A percentile compares a stretch with the other conserved stretches of the same genome.
Evolutionary conservation across 1,284 basidiomycete genomes (phyloP).

Genomic region (Neotropicomus parvogracilis): DNA sequence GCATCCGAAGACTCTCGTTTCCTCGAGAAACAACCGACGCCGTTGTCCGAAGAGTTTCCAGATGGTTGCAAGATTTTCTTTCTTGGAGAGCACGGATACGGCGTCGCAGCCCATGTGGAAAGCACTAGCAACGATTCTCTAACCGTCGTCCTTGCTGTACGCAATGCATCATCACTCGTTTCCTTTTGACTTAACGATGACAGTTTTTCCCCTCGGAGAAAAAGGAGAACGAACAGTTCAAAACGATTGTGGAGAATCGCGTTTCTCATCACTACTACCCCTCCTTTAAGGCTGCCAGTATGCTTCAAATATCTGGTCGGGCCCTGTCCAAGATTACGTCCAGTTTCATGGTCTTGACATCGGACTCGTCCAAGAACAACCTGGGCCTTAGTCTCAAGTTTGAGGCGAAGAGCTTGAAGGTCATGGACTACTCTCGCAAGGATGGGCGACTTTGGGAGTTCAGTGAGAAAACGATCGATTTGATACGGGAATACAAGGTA

Average conservation of each 20-base stretch:
- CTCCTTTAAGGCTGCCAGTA: slow-evolving; percentile 70
- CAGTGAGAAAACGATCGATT: slow-evolving; percentile 79
- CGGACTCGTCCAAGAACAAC: slow-evolving; percentile 80
- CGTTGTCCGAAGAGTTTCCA: slow-evolving; percentile 87
- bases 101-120: slow-evolving; percentile 89
- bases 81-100: slow-evolving; percentile 90
- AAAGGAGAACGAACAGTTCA: slow-evolving; percentile 77
- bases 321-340: slow-evolving; percentile 89
- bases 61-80: slow-evolving; percentile 91
- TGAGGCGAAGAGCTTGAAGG: slow-evolving; percentile 93
- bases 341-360: slow-evolving; percentile 81
- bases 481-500: slow-evolving; percentile 84
- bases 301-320: slow-evolving; percentile 68
- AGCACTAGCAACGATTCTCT: slow-evolving; percentile 64
- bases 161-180: slow-evolving; percentile 28
- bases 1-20: slow-evolving; percentile 87
- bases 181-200: slow-evolving; percentile 8
- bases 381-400: slow-evolving; percentile 95
- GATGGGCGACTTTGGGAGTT: slow-evolving; percentile 89
- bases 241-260: slow-evolving; percentile 56
- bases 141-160: slow-evolving; percentile 77
- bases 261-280: slow-evolving; percentile 65
- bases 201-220: slow-evolving; percentile 86
- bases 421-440: slow-evolving; percentile 90
- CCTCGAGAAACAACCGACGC: slow-evolving; percentile 77